Percentiles rank a stretch among this genome's conserved stretches.
These are phyloP conservation scores for Penicillium sp. DNA, from an alignment of 2,329 filamentous ascomycete genomes.

Conservation along the genomic window DNA sequence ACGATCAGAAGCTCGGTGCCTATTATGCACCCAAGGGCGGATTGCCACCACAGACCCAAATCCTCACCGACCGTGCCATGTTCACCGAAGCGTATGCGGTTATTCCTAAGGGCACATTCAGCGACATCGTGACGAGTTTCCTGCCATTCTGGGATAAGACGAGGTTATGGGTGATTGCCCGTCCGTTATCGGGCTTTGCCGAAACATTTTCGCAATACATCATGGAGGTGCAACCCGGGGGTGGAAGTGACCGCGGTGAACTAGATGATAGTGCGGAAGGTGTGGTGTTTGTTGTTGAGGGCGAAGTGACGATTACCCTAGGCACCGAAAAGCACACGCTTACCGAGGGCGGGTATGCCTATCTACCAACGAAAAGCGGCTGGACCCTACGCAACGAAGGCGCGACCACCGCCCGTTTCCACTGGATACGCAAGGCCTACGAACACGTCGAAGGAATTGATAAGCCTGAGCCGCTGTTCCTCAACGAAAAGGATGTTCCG, in stretches of 20 bases:
- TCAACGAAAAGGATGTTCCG: slow-evolving; percentile 26
- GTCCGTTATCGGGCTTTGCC: slow-evolving; percentile 26
- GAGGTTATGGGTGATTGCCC: slow-evolving; percentile 27
- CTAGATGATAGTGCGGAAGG: slow-evolving; percentile 22
- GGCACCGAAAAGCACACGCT: slow-evolving; percentile 18
- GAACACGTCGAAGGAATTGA: slow-evolving; percentile 23
- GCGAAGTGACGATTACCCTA: slow-evolving; percentile 22
- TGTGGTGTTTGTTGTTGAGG: slow-evolving; percentile 26
- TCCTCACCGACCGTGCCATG: slow-evolving; percentile 29
- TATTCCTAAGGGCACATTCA: slow-evolving; percentile 25
- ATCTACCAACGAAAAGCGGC: slow-evolving; percentile 24
- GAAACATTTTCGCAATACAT: slow-evolving; percentile 31
- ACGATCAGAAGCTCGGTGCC: slow-evolving; percentile 37
- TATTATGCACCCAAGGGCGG: slow-evolving; percentile 28
- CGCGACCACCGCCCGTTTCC: slow-evolving; percentile 23
- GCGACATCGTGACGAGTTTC: slow-evolving; percentile 28
- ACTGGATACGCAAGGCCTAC: slow-evolving; percentile 28
- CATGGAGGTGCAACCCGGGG: slow-evolving; percentile 26
- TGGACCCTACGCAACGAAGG: slow-evolving; percentile 25
- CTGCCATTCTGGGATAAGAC: slow-evolving; percentile 29
- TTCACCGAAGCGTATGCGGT: slow-evolving; percentile 28
- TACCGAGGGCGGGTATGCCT: slow-evolving; percentile 26
- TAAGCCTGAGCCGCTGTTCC: slow-evolving; percentile 24
- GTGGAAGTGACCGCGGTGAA: slow-evolving; percentile 25
- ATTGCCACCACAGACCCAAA: slow-evolving; percentile 23